Base-by-base conservation (phyloP, 805 yeast genomes). In the Wickerhamomyces bisporus region DNA sequence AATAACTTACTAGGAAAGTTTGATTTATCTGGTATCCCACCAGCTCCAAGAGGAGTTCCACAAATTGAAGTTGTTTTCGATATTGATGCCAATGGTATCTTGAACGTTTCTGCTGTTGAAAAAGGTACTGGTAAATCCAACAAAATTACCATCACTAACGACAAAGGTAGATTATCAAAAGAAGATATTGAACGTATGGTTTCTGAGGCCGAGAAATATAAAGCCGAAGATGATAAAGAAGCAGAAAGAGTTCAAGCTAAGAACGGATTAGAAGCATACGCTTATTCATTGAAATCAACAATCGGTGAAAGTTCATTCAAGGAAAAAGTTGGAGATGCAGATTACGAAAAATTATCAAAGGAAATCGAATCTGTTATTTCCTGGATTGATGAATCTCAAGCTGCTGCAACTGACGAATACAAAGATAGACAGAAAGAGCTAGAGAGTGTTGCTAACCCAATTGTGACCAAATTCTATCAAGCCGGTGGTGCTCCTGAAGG, bases 1-100 rank as follows among this genome's bases (percentile, higher is more conserved):
- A 89, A 89, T 85, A 89, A 88, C 82, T 70, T 87, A 66, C 82
- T 89, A 62, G 97, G 97, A 77, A 89, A 89, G 75, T 89, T 89
- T 74, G 97, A 89, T 72, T 79, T 89, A 60, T 71, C 93, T 53
- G 96, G 96, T 66, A 89, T 89, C 51, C 97, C 97, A 62, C 96
- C 97, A 56, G 96, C 96, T 39, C 96, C 96, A 73, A 87, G 96
- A 77, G 97, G 97, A 80, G 94, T 85, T 58, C 97, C 97, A 62
- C 96, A 88, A 75, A 82, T 89, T 60, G 97, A 89, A 79, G 97
- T 89, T 55, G 88, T 96, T 58, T 89, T 89, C 65, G 97, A 89
- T 67, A 74, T 89, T 62, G 97, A 89, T 67, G 96, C 97, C 55
- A 89, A 89, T 70, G 97, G 97, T 77, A 89, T 89, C 70, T 77